Base-by-base conservation (phyloP, 768 basidiomycete genomes). In the Boletus coccyginus region DNA sequence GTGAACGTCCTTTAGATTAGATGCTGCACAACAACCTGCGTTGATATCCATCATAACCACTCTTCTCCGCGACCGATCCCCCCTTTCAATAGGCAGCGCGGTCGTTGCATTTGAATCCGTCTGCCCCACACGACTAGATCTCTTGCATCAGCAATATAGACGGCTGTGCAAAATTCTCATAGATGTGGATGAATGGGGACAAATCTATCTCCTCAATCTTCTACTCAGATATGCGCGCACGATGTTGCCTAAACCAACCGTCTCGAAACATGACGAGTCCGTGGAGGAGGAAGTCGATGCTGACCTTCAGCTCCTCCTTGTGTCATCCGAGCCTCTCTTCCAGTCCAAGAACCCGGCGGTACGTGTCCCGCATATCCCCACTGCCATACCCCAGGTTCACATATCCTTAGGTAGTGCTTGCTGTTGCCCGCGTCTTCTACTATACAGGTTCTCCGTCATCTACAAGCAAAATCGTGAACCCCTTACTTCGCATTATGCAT, bases 151-250 rank as follows among this genome's bases (percentile, higher is more conserved):
- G 17, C 91, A 97, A 62, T 99, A 91, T 64, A 80, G 95, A 24
- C 84, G 91, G 29, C 75, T 94, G 32, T 97, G 94, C 67, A 79
- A 81, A 42, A 76, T 90, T n/a, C 75, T 98, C 3, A 80, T 93
- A 35, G 94, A 99, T 64, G 86, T 88, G 5, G 97, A 99, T 64
- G 96, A 97, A 69, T 99, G 97, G 97, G 94, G 94, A 0, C 97
- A 98, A 70, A 83, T 89, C 7, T 83, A 87, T 45, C 71, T 94
- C 19, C 77, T 96, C 57, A 81, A 87, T 43, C 77, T 98, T 14
- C 78, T 99, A 33, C 73, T 86, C 53, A 77, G 90, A 56, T 99
- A 99, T 67, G 90, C 84, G 3, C 76, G 95, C 49, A 82, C 80
- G 0, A 95, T 96, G 92, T 78, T 97, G 33, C 81, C 83, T 2